Evolutionary conservation across 2,329 filamentous ascomycete species (phyloP), one percentile per base, ranked within the genome.

Genomic region (Hypoxylon sp.): DNA sequence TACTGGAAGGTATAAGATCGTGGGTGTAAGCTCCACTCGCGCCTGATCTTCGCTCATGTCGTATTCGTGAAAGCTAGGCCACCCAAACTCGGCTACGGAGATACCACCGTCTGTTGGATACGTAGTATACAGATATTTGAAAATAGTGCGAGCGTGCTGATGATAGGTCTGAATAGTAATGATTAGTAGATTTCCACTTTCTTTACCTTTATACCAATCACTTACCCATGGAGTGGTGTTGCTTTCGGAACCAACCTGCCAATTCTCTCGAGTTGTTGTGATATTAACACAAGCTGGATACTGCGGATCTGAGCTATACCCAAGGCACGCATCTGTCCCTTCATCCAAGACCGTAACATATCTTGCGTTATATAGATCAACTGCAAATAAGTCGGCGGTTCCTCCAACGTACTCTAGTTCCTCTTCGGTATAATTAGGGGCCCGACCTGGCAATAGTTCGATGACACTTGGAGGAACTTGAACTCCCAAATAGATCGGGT

Each of bases 41-140:
- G 89, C 85, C 52, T 87, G 86, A 1, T 79, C 66, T 1, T 86
- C 75, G 0, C 75, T 74, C 48, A 83, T 81, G 0, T 79, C 72
- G 3, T 78, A 78, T 71, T 88, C 86, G 8, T 73, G 81, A 53
- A 82, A 86, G 0, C 87, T 82, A 3, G 86, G 85, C 73, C 87
- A 89, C 0, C 88, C 88, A 68, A 89, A 89, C 73, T 90, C 87
- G 5, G 83, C 82, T 4, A 89, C 77, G 22, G 80, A 79, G 6
- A 86, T 78, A 0, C 85, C 85, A 0, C 77, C 79, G 0, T 85
- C 84, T 0, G 77, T 74, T 33, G 78, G 82, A 80, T 85, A 91
- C 0, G 85, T 89, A 75, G 89, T 89, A 81, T 84, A 87, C 1
- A 91, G 78, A 72, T 89, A 90, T 70, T 81, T 84, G 3, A 88